A percentile compares a stretch with the other conserved stretches of the same genome.
Conservation (phyloP, 1,139 yeast genomes). For the Suhomyces anneliseae region DNA sequence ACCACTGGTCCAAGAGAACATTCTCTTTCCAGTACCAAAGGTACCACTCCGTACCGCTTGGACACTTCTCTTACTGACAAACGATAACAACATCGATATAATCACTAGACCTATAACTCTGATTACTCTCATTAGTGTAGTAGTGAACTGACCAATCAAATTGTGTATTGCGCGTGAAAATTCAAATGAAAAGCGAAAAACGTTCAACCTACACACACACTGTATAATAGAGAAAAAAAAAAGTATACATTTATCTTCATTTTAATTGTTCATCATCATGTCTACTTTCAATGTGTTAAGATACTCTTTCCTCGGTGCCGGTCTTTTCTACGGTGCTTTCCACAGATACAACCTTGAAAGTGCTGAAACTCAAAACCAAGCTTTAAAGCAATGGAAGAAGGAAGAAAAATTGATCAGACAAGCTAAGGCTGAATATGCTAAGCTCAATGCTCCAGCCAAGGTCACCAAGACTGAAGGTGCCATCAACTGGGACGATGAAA, state of each 20-base stretch:
- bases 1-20: constrained; percentile 7
- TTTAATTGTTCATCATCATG: constrained; percentile 16
- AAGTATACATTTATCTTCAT: too few relatives aligned
- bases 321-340: constrained; percentile 84
- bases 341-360: constrained; percentile 74
- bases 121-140: constrained; percentile 3
- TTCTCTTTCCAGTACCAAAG: constrained; percentile 3
- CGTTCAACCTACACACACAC: background rate
- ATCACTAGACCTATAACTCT: constrained; percentile 19
- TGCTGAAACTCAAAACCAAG: constrained; percentile 58
- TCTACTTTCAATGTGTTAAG: constrained; percentile 71
- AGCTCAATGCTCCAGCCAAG: constrained; percentile 47
- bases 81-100: constrained; percentile 33
- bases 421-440: constrained; percentile 88
- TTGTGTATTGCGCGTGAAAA: constrained; percentile 8
- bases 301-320: constrained; percentile 90
- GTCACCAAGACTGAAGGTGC: constrained; percentile 39
- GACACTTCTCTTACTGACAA: constrained; percentile 23
- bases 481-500: constrained; percentile 84
- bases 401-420: constrained; percentile 77
- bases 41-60: constrained; percentile 10
- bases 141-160: constrained; percentile 11
- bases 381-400: constrained; percentile 58
- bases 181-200: constrained; percentile 1
- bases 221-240: background rate